Evolutionary conservation across 306 rosid genomes (phyloP).

Genomic region (Lathyrus aphaca): DNA sequence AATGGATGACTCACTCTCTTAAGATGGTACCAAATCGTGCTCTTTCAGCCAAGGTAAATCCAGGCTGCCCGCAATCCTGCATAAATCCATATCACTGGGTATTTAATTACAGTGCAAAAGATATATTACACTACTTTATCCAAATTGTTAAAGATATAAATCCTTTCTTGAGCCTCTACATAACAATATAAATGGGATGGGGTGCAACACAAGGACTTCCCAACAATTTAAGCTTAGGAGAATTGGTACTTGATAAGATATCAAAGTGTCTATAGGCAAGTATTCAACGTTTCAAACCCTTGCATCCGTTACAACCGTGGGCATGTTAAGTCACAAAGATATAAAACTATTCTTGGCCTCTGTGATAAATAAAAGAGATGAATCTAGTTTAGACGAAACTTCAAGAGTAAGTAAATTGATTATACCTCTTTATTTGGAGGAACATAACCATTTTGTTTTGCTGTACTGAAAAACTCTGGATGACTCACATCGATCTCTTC

Average conservation of each 20-base stretch:
- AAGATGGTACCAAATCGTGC: conserved; percentile 74
- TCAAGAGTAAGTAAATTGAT: conserved; percentile 32
- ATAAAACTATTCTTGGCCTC: neutral
- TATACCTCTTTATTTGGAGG: conserved; percentile 91
- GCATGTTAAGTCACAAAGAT: conserved; percentile 12
- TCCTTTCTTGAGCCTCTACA: conserved; percentile 19
- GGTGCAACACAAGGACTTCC: too few relatives aligned
- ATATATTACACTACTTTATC: conserved; percentile 15
- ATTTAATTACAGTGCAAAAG: conserved; percentile 19
- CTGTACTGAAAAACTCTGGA: conserved; percentile 89
- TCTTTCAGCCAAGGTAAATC: conserved; percentile 90
- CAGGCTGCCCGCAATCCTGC: conserved; percentile 98
- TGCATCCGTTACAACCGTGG: neutral
- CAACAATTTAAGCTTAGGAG: conserved; percentile 17
- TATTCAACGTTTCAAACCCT: conserved; percentile 7
- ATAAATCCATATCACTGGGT: conserved; percentile 34
- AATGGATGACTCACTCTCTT: conserved; percentile 69
- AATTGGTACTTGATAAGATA: conserved; percentile 17
- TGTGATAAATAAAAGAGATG: conserved; percentile 27
- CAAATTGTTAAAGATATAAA: neutral
- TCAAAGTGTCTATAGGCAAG: neutral
- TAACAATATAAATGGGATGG: neutral
- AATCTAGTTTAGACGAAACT: conserved; percentile 33
- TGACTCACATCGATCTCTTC: conserved; percentile 97
- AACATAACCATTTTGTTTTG: conserved; percentile 77